Evolutionary conservation across 805 yeast genomes (phyloP).

Genomic region (Sugiyamaella mastotermitis): DNA sequence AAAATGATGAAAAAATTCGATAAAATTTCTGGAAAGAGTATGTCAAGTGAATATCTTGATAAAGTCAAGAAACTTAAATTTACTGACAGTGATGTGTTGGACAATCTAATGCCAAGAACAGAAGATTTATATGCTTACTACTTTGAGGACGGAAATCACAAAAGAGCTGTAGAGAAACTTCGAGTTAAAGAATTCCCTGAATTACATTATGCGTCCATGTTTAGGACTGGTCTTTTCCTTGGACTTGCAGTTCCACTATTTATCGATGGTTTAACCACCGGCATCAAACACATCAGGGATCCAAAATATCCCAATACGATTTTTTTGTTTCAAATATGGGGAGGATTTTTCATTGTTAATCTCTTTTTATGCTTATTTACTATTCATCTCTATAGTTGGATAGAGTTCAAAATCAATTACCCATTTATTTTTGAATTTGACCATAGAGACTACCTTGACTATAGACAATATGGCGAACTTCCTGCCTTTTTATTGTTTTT

Average conservation of each 20-base stretch:
- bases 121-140: constrained; percentile 63
- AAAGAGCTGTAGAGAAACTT: constrained; percentile 65
- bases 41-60: constrained; percentile 46
- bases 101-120: constrained; percentile 51
- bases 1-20: constrained; percentile 89
- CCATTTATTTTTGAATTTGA: constrained; percentile 88
- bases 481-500: constrained; percentile 55
- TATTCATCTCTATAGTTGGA: constrained; percentile 68
- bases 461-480: constrained; percentile 56
- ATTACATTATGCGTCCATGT: constrained; percentile 37
- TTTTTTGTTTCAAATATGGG: constrained; percentile 82
- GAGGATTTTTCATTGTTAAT: constrained; percentile 68
- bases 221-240: constrained; percentile 57
- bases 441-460: constrained; percentile 58
- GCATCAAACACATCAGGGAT: constrained; percentile 38
- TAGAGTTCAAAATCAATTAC: constrained; percentile 71
- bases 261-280: constrained; percentile 50
- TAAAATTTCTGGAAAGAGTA: constrained; percentile 49
- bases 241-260: constrained; percentile 71
- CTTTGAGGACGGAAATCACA: constrained; percentile 67
- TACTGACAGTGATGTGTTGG: constrained; percentile 59
- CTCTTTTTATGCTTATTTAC: constrained; percentile 61
- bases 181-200: constrained; percentile 40
- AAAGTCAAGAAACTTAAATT: constrained; percentile 50
- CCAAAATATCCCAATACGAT: constrained; percentile 47